These are phyloP conservation scores for Eremomyces bilateralis DNA, from an alignment of 495 filamentous ascomycete species.

Conservation along the genomic window DNA sequence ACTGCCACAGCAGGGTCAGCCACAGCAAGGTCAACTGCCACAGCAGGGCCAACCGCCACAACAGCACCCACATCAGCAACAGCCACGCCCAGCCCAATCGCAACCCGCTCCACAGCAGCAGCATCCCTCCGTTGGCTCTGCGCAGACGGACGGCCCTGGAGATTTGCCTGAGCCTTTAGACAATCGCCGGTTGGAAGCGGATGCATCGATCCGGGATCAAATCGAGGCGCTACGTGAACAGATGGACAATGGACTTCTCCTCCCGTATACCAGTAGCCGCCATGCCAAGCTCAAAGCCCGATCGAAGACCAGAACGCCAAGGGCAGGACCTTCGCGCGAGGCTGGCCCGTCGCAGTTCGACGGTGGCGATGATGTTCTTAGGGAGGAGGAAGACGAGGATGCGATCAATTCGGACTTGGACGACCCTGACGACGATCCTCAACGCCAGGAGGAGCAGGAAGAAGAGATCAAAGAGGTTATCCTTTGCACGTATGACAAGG, in stretches of 20 bases:
- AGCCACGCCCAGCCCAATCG: too few relatives aligned
- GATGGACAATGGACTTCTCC: conserved; percentile 66
- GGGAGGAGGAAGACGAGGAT: conserved; percentile 61
- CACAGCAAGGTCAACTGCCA: conserved; percentile 29
- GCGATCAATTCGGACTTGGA: conserved; percentile 98
- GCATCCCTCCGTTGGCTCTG: conserved; percentile 16
- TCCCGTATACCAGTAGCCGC: too few relatives aligned
- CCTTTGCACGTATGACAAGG: conserved; percentile 98
- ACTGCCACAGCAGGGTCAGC: conserved; percentile 17
- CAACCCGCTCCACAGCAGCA: conserved; percentile 26
- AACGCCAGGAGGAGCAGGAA: conserved; percentile 69
- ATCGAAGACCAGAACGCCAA: conserved; percentile 7
- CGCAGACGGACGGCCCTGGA: conserved; percentile 56
- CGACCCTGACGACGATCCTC: conserved; percentile 68
- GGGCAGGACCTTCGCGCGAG: conserved; percentile 14
- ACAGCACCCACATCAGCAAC: conserved; percentile 13
- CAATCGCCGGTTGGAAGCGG: conserved; percentile 39
- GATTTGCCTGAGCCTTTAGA: conserved; percentile 28
- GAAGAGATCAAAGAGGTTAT: conserved; percentile 48
- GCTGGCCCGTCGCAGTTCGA: conserved; percentile 36
- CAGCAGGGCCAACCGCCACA: conserved; percentile 2
- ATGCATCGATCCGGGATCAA: conserved; percentile 30
- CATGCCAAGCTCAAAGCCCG: conserved; percentile 18
- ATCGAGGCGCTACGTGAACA: conserved; percentile 42
- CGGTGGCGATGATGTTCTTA: conserved; percentile 30